A percentile compares a stretch with the other conserved stretches of the same genome.
phyloP scores from a whole-genome alignment of 352 stramenopile genomes.

The Aphanomyces invadans region DNA sequence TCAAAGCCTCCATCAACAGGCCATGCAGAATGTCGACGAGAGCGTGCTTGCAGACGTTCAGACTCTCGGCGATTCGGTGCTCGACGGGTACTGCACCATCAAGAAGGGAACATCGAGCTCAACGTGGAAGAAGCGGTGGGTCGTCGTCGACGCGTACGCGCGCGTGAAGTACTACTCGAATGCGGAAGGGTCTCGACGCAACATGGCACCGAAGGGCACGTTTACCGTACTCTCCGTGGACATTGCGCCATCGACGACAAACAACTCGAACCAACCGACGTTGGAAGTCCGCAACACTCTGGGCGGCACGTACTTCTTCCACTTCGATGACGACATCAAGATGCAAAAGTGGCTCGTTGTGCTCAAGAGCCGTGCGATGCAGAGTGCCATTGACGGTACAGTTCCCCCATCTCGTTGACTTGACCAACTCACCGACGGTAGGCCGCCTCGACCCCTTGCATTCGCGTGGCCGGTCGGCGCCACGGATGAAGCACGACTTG shows the following conservation, averaged over 20 bases:
- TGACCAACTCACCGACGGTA: too few species aligned
- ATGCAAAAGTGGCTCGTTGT: conserved; percentile 74
- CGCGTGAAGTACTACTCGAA: conserved; percentile 76
- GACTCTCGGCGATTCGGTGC: conserved; percentile 52
- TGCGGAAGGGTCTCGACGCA: conserved; percentile 62
- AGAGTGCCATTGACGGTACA: conserved; percentile 34
- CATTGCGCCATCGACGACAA: conserved; percentile 26
- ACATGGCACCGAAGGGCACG: conserved; percentile 69
- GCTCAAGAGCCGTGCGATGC: conserved; percentile 73
- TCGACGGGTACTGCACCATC: conserved; percentile 73
- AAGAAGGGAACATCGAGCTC: conserved; percentile 67
- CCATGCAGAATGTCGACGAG: conserved; percentile 18
- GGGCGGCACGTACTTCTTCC: conserved; percentile 76
- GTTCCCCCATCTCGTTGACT: not conserved
- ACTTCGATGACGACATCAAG: conserved; percentile 65
- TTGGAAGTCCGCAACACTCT: conserved; percentile 66
- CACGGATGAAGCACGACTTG: conserved; percentile 55
- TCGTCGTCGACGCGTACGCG: conserved; percentile 63
- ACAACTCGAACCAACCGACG: conserved; percentile 55
- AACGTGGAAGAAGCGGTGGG: conserved; percentile 80
- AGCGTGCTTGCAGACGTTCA: conserved; percentile 25
- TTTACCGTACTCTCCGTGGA: conserved; percentile 71
- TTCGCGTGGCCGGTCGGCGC: conserved; percentile 18
- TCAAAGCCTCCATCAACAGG: not conserved
- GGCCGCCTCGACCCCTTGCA: conserved; percentile 17